These are phyloP conservation scores for Chalciporus piperatus DNA, from an alignment of 768 basidiomycete genomes.

Conservation along the genomic window DNA sequence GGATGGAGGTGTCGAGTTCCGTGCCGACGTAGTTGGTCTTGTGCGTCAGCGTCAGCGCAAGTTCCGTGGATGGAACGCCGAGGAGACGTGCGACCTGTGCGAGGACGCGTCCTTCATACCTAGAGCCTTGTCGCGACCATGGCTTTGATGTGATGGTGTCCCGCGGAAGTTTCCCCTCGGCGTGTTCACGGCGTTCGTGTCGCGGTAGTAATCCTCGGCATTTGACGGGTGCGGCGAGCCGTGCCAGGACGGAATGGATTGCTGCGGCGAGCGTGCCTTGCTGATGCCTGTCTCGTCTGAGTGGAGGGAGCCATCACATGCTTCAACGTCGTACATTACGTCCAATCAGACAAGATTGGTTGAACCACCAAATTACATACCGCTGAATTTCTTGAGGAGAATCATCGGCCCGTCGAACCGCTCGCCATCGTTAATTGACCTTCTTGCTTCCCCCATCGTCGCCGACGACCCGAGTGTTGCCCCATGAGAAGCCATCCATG, in stretches of 20 bases:
- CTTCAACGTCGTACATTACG: conserved; percentile 75
- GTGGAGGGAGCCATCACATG: conserved; percentile 80
- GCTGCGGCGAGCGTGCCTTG: conserved; percentile 58
- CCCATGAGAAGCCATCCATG: conserved; percentile 98
- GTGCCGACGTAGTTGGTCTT: too few relatives aligned
- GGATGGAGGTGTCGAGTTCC: too few relatives aligned
- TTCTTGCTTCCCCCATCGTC: conserved; percentile 96
- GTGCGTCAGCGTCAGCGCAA: too few relatives aligned
- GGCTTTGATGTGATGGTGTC: conserved; percentile 42
- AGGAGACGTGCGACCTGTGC: too few relatives aligned
- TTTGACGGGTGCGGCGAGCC: conserved; percentile 71
- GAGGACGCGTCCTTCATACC: conserved; percentile 45
- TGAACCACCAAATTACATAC: conserved; percentile 43
- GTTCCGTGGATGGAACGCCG: too few relatives aligned
- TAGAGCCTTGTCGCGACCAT: conserved; percentile 41
- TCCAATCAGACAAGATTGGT: neutral
- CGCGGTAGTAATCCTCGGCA: conserved; percentile 85
- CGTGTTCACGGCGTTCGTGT: conserved; percentile 72
- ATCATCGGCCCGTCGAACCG: conserved; percentile 98
- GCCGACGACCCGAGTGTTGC: conserved; percentile 89
- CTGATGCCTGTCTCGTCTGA: conserved; percentile 75
- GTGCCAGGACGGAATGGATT: conserved; percentile 51
- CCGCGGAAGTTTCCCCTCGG: conserved; percentile 58
- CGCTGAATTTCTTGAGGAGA: conserved; percentile 95
- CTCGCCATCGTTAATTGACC: conserved; percentile 90